Conservation (phyloP, 2,329 filamentous ascomycete genomes). For the Dendryphion nanum region DNA sequence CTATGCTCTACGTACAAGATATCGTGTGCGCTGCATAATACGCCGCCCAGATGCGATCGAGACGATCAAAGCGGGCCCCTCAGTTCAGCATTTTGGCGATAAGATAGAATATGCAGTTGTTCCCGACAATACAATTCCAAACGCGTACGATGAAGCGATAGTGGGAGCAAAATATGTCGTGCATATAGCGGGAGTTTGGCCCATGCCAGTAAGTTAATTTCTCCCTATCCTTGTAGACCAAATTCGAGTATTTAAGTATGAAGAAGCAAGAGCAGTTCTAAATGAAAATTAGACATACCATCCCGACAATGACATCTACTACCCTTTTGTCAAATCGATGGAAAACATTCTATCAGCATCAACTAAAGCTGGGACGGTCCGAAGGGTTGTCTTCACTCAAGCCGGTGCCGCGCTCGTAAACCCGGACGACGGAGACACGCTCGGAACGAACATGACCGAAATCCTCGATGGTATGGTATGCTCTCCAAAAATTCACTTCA, state of each 20-base stretch:
- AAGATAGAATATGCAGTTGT: slow-evolving; percentile 25
- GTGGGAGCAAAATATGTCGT: slow-evolving; percentile 23
- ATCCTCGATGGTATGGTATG: slow-evolving; percentile 21
- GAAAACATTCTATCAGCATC: slow-evolving; percentile 28
- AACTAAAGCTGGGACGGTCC: slow-evolving; percentile 20
- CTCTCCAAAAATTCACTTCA: no score
- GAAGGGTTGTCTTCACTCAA: slow-evolving; percentile 32
- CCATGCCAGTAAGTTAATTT: slow-evolving; percentile 19
- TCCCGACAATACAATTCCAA: slow-evolving; percentile 23
- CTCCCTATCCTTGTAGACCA: background rate
- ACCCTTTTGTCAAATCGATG: slow-evolving; percentile 32
- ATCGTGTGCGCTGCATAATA: slow-evolving; percentile 34
- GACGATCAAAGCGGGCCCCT: slow-evolving; percentile 22
- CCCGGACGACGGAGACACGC: slow-evolving; percentile 30
- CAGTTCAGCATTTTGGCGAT: slow-evolving; percentile 20
- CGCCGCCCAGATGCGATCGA: slow-evolving; percentile 26
- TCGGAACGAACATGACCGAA: slow-evolving; percentile 26
- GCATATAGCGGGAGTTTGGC: slow-evolving; percentile 36
- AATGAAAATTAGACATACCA: slow-evolving; percentile 18
- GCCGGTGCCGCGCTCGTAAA: slow-evolving; percentile 32
- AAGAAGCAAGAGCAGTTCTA: background rate
- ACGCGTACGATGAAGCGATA: slow-evolving; percentile 29
- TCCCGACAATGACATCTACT: slow-evolving; percentile 33
- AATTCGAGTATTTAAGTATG: no score
- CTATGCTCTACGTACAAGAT: slow-evolving; percentile 24